Percentiles rank a stretch among this genome's conserved stretches.
Conservation (phyloP, 2,329 filamentous ascomycete species). For the Pseudogymnoascus sp. region DNA sequence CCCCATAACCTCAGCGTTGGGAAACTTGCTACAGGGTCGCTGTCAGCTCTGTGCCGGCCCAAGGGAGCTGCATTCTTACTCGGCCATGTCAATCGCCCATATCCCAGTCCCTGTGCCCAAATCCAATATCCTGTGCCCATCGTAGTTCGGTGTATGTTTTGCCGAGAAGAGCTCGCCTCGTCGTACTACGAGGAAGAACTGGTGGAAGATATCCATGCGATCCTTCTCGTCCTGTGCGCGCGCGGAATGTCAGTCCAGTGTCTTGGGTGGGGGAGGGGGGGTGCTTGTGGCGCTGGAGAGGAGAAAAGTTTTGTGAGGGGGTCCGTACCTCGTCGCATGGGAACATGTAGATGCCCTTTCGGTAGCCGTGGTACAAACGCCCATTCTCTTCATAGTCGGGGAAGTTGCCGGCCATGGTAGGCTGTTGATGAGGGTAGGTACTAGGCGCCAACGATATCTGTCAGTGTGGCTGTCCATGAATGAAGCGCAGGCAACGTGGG, state of each 20-base stretch:
- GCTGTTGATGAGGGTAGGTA: slow-evolving; percentile 6
- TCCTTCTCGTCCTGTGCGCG: slow-evolving; percentile 56
- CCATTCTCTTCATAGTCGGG: slow-evolving; percentile 53
- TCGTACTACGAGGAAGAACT: slow-evolving; percentile 58
- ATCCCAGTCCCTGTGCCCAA: slow-evolving; percentile 84
- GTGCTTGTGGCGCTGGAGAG: not conserved
- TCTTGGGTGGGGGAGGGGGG: no score
- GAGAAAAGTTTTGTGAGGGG: slow-evolving; percentile 2
- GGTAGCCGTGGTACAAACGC: slow-evolving; percentile 60
- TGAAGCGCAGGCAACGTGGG: slow-evolving; percentile 17
- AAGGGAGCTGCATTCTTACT: slow-evolving; percentile 39
- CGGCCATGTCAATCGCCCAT: slow-evolving; percentile 81
- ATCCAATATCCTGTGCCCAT: slow-evolving; percentile 44
- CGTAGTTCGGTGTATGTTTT: slow-evolving; percentile 24
- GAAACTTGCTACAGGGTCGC: slow-evolving; percentile 38
- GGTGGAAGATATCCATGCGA: slow-evolving; percentile 74
- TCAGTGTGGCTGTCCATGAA: slow-evolving; percentile 12
- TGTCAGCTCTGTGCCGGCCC: slow-evolving; percentile 2
- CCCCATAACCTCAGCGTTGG: slow-evolving; percentile 49
- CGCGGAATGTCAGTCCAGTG: slow-evolving; percentile 12
- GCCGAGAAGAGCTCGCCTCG: slow-evolving; percentile 39
- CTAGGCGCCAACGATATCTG: not conserved
- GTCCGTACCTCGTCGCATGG: slow-evolving; percentile 66
- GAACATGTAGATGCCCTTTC: slow-evolving; percentile 62
- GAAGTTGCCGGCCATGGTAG: slow-evolving; percentile 22